A percentile compares a stretch with the other conserved stretches of the same genome.
Evolutionary conservation across 495 filamentous ascomycete genomes (phyloP).

Genomic region (Penicillium roqueforti): DNA sequence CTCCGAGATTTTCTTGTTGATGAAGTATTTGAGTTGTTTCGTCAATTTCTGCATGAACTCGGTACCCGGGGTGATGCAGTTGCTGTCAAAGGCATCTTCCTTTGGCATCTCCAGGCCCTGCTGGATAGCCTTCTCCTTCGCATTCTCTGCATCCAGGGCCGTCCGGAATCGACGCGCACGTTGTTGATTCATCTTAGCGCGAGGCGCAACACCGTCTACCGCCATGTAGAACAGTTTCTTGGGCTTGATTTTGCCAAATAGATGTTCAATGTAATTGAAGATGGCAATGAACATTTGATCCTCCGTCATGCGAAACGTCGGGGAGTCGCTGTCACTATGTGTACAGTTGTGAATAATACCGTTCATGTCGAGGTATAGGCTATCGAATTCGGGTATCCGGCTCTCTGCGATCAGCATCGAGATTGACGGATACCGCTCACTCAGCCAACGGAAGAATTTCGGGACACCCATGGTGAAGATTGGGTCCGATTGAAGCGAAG

Average conservation of each 20-base stretch:
- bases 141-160: slow-evolving; percentile 82
- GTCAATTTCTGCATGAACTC: slow-evolving; percentile 98
- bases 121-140: slow-evolving; percentile 80
- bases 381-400: slow-evolving; percentile 98
- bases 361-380: slow-evolving; percentile 98
- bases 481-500: background rate
- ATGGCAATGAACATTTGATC: slow-evolving; percentile 99
- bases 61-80: slow-evolving; percentile 97
- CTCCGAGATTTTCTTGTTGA: slow-evolving; percentile 97
- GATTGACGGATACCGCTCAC: slow-evolving; percentile 97
- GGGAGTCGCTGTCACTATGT: slow-evolving; percentile 87
- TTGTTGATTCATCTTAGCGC: slow-evolving; percentile 99
- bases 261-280: slow-evolving; percentile 99
- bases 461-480: slow-evolving; percentile 73
- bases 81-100: slow-evolving; percentile 96
- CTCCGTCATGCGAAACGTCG: slow-evolving; percentile 89
- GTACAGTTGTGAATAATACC: slow-evolving; percentile 99
- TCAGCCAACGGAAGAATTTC: slow-evolving; percentile 95
- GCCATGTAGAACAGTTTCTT: slow-evolving; percentile 99
- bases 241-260: slow-evolving; percentile 98
- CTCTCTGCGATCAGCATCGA: slow-evolving; percentile 99
- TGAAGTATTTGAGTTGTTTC: slow-evolving; percentile 92
- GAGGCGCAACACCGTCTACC: slow-evolving; percentile 93
- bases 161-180: slow-evolving; percentile 93
- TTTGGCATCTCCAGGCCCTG: slow-evolving; percentile 91